phyloP scores from a whole-genome alignment of 2,329 filamentous ascomycete species.

The Teratosphaeria destructans region DNA sequence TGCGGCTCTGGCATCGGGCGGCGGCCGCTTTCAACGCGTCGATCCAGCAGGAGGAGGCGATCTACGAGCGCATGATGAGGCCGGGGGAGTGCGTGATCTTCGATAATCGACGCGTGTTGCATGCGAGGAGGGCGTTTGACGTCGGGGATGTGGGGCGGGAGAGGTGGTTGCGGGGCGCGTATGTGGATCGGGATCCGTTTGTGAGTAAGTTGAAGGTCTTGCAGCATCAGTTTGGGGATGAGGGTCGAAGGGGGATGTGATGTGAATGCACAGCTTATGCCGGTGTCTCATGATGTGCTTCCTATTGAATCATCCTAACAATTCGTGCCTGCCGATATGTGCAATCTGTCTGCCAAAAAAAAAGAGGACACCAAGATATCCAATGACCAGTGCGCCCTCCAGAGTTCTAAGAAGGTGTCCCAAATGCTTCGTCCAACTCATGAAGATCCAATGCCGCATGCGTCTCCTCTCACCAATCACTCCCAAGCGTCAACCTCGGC shows the following conservation, averaged over 20 bases:
- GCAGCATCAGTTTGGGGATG: neutral
- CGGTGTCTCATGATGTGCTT: no score
- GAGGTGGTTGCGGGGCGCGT: slow-evolving; percentile 77
- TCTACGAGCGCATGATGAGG: slow-evolving; percentile 62
- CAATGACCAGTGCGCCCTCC: neutral
- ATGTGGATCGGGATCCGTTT: slow-evolving; percentile 60
- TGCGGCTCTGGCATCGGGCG: slow-evolving; percentile 38
- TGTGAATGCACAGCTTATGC: no score
- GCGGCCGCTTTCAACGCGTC: slow-evolving; percentile 47
- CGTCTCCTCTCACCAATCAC: neutral
- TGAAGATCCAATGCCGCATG: neutral
- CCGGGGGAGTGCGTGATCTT: slow-evolving; percentile 90
- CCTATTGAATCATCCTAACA: no score
- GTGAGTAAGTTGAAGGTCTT: slow-evolving; percentile 26
- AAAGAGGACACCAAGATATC: neutral
- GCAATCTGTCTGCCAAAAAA: neutral
- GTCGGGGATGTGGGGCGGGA: slow-evolving; percentile 47
- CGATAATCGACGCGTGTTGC: slow-evolving; percentile 74
- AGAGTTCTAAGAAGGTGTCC: neutral
- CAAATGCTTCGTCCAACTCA: neutral
- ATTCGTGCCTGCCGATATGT: no score
- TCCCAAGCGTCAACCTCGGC: neutral
- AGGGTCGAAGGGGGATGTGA: no score
- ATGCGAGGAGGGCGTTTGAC: slow-evolving; percentile 71
- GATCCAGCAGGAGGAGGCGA: slow-evolving; percentile 47